phyloP scores from a whole-genome alignment of 2,329 filamentous ascomycete genomes.

The Teratosphaeria nubilosa region DNA sequence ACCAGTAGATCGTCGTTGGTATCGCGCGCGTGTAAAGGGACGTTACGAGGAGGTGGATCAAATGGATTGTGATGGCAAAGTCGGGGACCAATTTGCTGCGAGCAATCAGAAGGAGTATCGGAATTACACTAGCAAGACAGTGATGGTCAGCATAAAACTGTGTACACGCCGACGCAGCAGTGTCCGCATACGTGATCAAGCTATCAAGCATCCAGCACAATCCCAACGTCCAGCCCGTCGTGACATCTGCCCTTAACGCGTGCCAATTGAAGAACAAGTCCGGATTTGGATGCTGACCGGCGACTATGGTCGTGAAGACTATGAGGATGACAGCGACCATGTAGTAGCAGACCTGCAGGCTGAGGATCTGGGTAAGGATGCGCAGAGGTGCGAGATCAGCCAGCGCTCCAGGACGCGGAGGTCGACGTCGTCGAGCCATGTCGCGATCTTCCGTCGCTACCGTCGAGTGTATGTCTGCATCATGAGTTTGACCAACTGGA shows the following conservation, averaged over 20 bases:
- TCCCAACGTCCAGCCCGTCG: conserved; percentile 58
- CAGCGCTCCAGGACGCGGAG: conserved; percentile 55
- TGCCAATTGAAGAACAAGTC: conserved; percentile 56
- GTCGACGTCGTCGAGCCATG: conserved; percentile 44
- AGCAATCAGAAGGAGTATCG: conserved; percentile 71
- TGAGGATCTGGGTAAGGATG: conserved; percentile 56
- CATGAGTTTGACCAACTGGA: background rate
- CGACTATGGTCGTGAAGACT: conserved; percentile 57
- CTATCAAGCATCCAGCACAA: conserved; percentile 59
- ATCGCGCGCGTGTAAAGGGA: conserved; percentile 68
- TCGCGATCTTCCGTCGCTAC: background rate
- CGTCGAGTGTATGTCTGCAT: background rate
- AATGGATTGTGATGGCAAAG: conserved; percentile 82
- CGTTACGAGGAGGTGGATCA: conserved; percentile 68
- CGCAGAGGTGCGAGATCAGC: conserved; percentile 56
- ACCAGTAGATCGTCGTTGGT: conserved; percentile 78
- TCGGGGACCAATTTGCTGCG: conserved; percentile 92
- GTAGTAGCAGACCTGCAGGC: conserved; percentile 58
- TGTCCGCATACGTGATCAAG: conserved; percentile 47
- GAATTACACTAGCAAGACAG: conserved; percentile 55
- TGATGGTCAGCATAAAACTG: background rate
- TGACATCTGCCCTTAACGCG: conserved; percentile 55
- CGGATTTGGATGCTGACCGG: conserved; percentile 48
- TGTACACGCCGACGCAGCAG: background rate
- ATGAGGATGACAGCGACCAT: conserved; percentile 50